Base-by-base conservation (phyloP, 2,329 filamentous ascomycete genomes). In the Claviceps africana region DNA sequence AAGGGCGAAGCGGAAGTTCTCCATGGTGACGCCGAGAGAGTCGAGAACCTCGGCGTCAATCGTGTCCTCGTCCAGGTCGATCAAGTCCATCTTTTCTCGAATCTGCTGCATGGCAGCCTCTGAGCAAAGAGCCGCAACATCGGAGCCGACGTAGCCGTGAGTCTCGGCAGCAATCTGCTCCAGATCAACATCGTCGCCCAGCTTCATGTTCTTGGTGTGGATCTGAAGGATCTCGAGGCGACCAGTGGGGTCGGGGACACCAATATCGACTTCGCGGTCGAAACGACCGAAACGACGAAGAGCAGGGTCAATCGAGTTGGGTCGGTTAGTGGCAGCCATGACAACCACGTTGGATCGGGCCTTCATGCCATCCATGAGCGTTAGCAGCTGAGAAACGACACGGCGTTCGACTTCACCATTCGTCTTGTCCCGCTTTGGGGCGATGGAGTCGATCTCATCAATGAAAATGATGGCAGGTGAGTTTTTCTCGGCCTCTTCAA, bases 161-260 rank as follows among this genome's bases (percentile, higher is more conserved):
- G 93, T 98, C 77, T 98, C 93, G 31, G 93, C 82, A 51, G 93
- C 93, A 64, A 98, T 96, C 64, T 89, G 85, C 76, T 96, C 91
- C 45, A 98, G 81, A 64, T 98, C 93, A 56, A 98, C 93, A 62
- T 97, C 93, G 54, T 97, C 93, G 55, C 73, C 89, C 56, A 98
- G 82, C 79, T 98, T 98, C 93, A 98, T 98, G 81, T 98, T 98
- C 85, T 98, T 98, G 71, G 93, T 98, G 80, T 98, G 93, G 61
- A 98, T 98, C 72, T 95, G 88, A 56, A 98, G 83, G 65, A 98
- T 97, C 79, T 98, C 93, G 39, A 98, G 86, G 79, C 93, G 93
- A 58, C 93, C 93, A 62, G 91, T 97, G 50, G 93, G 93, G 74
- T 97, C 93, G 51, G 93, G 93, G 60, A 97, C 95, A 65, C 91